phyloP scores from a whole-genome alignment of 2,329 filamentous ascomycete species.

The Talaromyces amestolkiae region DNA sequence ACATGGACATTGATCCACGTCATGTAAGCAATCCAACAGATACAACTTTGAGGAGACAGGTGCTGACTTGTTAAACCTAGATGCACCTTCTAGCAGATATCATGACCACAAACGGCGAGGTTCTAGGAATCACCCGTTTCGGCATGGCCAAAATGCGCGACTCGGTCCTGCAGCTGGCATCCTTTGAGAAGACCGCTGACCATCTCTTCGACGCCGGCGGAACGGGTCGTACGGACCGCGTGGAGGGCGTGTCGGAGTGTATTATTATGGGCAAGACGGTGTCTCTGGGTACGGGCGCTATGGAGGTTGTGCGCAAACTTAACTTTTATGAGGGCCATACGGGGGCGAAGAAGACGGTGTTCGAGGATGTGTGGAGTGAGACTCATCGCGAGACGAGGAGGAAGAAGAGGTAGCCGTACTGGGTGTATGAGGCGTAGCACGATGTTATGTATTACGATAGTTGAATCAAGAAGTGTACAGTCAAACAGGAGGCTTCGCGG shows the following conservation, averaged over 20 bases:
- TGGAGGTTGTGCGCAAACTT: slow-evolving; percentile 79
- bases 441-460: slow-evolving; percentile 8
- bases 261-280: slow-evolving; percentile 99
- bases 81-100: slow-evolving; percentile 88
- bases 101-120: slow-evolving; percentile 98
- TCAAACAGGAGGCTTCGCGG: neutral
- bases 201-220: slow-evolving; percentile 94
- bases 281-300: slow-evolving; percentile 83
- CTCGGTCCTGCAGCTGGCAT: slow-evolving; percentile 86
- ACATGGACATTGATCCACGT: slow-evolving; percentile 93
- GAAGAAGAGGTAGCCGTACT: neutral
- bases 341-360: slow-evolving; percentile 57
- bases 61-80: slow-evolving; percentile 2
- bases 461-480: neutral
- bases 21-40: slow-evolving; percentile 60
- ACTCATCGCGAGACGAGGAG: slow-evolving; percentile 17
- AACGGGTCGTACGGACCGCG: slow-evolving; percentile 84
- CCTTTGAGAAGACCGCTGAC: slow-evolving; percentile 97
- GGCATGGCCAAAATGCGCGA: slow-evolving; percentile 96
- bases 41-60: no score
- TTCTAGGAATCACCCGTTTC: slow-evolving; percentile 93
- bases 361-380: slow-evolving; percentile 61
- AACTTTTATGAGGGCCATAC: slow-evolving; percentile 63
- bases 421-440: no score
- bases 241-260: slow-evolving; percentile 91